Percentiles rank a stretch among this genome's conserved stretches.
Evolutionary conservation across 345 rosid species (phyloP).

Genomic region (Lepidium aucheri): DNA sequence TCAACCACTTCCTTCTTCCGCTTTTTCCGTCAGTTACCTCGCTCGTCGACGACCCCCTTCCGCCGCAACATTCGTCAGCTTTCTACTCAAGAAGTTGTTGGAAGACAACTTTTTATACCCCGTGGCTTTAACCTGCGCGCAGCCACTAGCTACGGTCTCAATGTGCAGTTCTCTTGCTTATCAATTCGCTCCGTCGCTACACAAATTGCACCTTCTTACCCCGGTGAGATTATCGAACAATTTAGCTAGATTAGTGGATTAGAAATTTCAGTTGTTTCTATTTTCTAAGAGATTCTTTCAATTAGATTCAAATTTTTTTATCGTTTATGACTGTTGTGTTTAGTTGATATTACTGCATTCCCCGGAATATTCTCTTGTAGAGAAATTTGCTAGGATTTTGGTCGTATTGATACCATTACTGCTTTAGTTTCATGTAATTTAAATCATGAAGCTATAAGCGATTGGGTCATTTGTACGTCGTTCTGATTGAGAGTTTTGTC

Average conservation of each 20-base stretch:
- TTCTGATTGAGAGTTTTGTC: not conserved
- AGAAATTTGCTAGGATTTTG: not conserved
- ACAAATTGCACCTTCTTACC: conserved; percentile 30
- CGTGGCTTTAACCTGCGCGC: conserved; percentile 13
- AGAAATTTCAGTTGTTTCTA: not conserved
- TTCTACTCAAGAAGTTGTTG: conserved; percentile 26
- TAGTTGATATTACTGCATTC: not conserved
- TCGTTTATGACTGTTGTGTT: not conserved
- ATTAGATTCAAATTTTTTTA: not conserved
- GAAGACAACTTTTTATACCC: conserved; percentile 5
- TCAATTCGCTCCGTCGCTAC: conserved; percentile 51
- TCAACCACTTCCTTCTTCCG: conserved; percentile 34
- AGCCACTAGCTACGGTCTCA: not conserved
- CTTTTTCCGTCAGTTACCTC: conserved; percentile 18
- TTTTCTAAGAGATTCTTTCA: not conserved
- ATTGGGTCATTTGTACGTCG: not conserved
- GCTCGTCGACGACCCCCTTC: conserved; percentile 14
- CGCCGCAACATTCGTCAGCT: conserved; percentile 27
- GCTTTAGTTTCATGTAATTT: not conserved
- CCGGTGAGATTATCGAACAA: not conserved
- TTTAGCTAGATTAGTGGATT: not conserved
- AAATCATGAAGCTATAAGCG: not conserved
- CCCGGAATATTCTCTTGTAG: not conserved
- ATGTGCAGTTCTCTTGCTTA: conserved; percentile 40
- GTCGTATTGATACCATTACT: not conserved